Conservation (phyloP, 116 monocot genomes). For the Cymodocea nodosa region DNA sequence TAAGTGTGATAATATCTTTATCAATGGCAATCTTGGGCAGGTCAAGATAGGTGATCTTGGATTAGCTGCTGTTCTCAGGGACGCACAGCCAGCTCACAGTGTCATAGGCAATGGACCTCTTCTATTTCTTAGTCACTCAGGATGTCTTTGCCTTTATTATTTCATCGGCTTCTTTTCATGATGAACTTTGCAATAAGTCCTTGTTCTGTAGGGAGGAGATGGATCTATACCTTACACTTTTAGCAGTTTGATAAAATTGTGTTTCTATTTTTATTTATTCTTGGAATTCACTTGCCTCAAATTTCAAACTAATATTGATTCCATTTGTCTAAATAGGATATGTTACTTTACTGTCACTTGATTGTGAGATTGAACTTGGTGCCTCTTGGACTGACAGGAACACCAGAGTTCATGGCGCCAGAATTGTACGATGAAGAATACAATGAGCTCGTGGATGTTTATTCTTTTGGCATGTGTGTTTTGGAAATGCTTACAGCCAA, state of each 20-base stretch:
- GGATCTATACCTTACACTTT: no score
- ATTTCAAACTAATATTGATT: no score
- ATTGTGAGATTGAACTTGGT: no score
- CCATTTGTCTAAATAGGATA: no score
- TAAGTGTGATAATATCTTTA: conserved; percentile 88
- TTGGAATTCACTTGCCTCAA: no score
- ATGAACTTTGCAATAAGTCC: no score
- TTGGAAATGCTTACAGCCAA: conserved; percentile 89
- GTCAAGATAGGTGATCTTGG: conserved; percentile 96
- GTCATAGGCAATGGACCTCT: conserved; percentile 51
- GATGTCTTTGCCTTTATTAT: background rate
- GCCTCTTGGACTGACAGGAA: conserved; percentile 39
- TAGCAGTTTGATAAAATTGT: no score
- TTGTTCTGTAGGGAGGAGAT: no score
- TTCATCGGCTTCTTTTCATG: no score
- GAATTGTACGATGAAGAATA: conserved; percentile 98
- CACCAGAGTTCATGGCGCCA: conserved; percentile 99
- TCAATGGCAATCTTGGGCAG: conserved; percentile 80
- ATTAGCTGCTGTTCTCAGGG: conserved; percentile 66
- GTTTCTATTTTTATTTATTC: no score
- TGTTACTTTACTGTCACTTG: background rate
- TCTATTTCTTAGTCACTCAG: background rate
- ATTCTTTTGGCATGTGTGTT: conserved; percentile 96
- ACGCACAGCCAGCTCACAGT: conserved; percentile 62
- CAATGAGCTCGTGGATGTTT: conserved; percentile 84